These are phyloP conservation scores for Penicillium brasilianum DNA, from an alignment of 2,329 filamentous ascomycete species.

Conservation along the genomic window DNA sequence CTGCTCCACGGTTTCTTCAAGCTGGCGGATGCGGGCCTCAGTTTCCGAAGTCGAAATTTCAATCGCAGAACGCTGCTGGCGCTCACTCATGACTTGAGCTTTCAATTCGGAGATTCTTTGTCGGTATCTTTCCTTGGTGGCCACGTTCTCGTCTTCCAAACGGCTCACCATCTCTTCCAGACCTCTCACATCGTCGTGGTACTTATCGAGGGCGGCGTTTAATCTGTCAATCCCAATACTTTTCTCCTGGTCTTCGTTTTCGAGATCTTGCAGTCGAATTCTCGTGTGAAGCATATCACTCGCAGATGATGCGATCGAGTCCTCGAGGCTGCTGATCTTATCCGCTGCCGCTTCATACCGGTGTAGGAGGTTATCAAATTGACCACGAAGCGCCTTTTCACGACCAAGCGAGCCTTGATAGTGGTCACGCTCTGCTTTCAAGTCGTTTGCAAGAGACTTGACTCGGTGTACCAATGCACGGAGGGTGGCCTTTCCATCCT, in stretches of 20 bases:
- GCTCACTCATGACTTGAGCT: slow-evolving; percentile 40
- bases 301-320: slow-evolving; percentile 48
- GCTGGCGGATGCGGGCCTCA: slow-evolving; percentile 43
- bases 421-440: slow-evolving; percentile 40
- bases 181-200: slow-evolving; percentile 49
- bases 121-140: slow-evolving; percentile 34
- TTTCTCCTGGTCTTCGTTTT: slow-evolving; percentile 48
- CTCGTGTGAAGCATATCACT: slow-evolving; percentile 52
- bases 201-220: slow-evolving; percentile 49
- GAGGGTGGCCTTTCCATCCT: slow-evolving; percentile 47
- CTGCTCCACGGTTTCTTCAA: slow-evolving; percentile 41
- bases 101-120: slow-evolving; percentile 42
- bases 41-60: slow-evolving; percentile 43
- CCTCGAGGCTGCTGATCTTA: slow-evolving; percentile 46
- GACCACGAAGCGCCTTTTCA: slow-evolving; percentile 48
- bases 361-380: slow-evolving; percentile 50
- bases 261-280: slow-evolving; percentile 50
- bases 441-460: slow-evolving; percentile 39
- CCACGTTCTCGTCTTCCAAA: slow-evolving; percentile 47
- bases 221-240: slow-evolving; percentile 49
- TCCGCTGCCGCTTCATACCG: slow-evolving; percentile 45
- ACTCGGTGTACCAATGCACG: slow-evolving; percentile 48
- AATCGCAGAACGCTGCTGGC: slow-evolving; percentile 39
- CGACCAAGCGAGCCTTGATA: slow-evolving; percentile 43
- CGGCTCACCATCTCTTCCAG: slow-evolving; percentile 50